Conservation (phyloP, 116 monocot species). For the Dioscorea cayenensis region DNA sequence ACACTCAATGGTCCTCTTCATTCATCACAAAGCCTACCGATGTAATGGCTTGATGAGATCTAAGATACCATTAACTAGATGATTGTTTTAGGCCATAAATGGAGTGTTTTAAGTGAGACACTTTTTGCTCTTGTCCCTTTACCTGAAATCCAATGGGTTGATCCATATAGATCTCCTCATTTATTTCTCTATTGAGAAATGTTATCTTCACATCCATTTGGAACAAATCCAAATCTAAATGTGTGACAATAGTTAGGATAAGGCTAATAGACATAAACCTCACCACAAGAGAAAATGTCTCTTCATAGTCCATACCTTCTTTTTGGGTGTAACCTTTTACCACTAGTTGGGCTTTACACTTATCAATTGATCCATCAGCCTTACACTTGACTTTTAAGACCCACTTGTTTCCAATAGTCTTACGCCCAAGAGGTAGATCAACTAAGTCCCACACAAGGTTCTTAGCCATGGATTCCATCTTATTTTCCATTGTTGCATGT, state of each 20-base stretch:
- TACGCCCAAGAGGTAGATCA: too few species aligned
- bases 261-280: background rate
- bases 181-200: background rate
- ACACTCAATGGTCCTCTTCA: too few species aligned
- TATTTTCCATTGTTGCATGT: too few species aligned
- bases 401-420: background rate
- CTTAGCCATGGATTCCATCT: too few species aligned
- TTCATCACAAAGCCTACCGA: too few species aligned
- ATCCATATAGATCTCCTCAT: background rate
- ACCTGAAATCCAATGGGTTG: too few species aligned
- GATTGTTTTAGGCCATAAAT: too few species aligned
- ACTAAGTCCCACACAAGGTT: too few species aligned
- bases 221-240: background rate
- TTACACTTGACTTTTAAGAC: background rate
- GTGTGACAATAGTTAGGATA: background rate
- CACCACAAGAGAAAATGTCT: background rate
- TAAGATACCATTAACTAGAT: too few species aligned
- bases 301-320: background rate
- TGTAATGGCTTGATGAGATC: too few species aligned
- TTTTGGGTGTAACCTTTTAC: background rate
- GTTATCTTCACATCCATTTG: conserved; percentile 1
- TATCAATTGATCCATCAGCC: background rate
- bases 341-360: background rate
- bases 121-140: too few species aligned
- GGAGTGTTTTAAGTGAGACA: too few species aligned